Evolutionary conservation across 2,329 filamentous ascomycete species (phyloP), one percentile per base, ranked within the genome.

Genomic region (Arthroderma uncinatum): DNA sequence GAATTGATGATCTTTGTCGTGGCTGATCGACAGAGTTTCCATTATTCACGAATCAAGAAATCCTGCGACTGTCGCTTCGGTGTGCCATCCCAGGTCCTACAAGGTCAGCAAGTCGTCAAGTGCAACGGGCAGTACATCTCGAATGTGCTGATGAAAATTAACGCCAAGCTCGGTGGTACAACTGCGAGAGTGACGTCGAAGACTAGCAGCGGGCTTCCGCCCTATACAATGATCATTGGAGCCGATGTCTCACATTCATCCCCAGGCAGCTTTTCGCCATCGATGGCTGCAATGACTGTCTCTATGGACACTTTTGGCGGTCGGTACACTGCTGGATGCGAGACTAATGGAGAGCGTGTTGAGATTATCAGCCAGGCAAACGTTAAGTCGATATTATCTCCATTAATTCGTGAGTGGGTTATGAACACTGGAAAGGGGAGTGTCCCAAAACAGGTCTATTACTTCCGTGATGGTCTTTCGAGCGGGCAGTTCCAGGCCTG

Each of bases 81-180:
- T n/a, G 80, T 91, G 12, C 78, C 89, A 0, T 89, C 89, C 0
- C 93, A 97, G 68, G 86, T 91, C 61, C 68, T 97, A n/a, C 84
- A 90, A 62, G 75, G 78, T 1, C 73, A 74, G 0, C 86, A 94
- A 59, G 87, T 92, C 0, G 65, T 74, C 37, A 86, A 85, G 68
- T 82, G 81, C 14, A 82, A 86, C 21, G 79, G 79, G 0, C 93
- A 98, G 65, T 97, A 97, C 71, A 86, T 88, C 65, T 93, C 88
- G 0, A 98, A 98, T 61, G 89, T 98, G 0, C 81, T 84, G 62
- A 93, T 98, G 89, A 98, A 98, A 75, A 83, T 98, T 62, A 97
- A 98, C 65, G 87, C 89, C 2, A 98, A 98, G 75, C 80, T 98
- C 1, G 93, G 93, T 12, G 93, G 93, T 4, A 80, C 82, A 0